phyloP scores from a whole-genome alignment of 768 basidiomycete species.

The Amanita rubescens region DNA sequence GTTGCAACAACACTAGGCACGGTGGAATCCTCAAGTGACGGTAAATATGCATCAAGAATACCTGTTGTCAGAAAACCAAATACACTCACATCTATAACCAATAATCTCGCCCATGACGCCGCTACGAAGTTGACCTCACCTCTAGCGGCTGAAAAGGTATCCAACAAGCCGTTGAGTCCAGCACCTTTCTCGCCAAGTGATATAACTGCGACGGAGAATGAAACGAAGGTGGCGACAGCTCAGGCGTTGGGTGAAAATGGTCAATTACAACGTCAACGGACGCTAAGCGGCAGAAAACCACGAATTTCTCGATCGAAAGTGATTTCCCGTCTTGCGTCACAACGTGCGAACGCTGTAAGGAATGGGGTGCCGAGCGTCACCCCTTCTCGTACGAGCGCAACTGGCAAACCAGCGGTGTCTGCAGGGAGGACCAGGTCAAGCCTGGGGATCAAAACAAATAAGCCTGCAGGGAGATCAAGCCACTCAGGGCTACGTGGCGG shows the following conservation, averaged over 20 bases:
- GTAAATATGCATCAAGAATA: background rate
- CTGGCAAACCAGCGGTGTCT: background rate
- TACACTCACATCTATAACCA: slow-evolving; percentile 29
- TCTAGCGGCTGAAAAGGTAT: background rate
- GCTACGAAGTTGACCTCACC: background rate
- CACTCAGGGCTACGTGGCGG: slow-evolving; percentile 22
- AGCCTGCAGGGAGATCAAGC: slow-evolving; percentile 24
- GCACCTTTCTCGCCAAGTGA: background rate
- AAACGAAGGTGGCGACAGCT: background rate
- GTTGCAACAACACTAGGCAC: slow-evolving; percentile 5
- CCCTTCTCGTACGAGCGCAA: slow-evolving; percentile 9
- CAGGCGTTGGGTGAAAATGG: background rate
- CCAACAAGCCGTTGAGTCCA: background rate
- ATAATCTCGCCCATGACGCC: slow-evolving; percentile 16
- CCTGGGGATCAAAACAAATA: slow-evolving; percentile 33
- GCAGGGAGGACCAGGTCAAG: slow-evolving; percentile 42
- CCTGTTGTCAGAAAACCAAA: slow-evolving; percentile 11
- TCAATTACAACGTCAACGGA: slow-evolving; percentile 5
- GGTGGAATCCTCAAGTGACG: slow-evolving; percentile 10
- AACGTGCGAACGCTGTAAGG: slow-evolving; percentile 35
- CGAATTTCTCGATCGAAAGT: slow-evolving; percentile 79
- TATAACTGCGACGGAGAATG: background rate
- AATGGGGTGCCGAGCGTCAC: background rate
- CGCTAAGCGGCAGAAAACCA: slow-evolving; percentile 50
- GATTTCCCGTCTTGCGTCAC: slow-evolving; percentile 67